Base-by-base conservation (phyloP, 306 rosid genomes). In the Corylus avellana region DNA sequence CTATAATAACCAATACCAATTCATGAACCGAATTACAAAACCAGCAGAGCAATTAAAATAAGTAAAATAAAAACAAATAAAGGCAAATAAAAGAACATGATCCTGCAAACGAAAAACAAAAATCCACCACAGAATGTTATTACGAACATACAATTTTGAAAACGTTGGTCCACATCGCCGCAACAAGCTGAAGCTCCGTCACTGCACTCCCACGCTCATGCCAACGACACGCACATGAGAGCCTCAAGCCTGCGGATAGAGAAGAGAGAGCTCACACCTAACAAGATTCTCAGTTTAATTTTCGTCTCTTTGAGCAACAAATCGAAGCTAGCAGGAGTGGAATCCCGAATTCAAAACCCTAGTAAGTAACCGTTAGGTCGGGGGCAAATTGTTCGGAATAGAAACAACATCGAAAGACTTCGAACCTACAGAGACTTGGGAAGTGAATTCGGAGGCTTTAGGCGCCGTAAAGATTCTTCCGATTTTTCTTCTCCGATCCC, bases 141-240 rank as follows among this genome's bases (percentile, higher is more conserved):
- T 66, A 16, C 51, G 27, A 39, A 77, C 87, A 3, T 82, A 89
- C 90, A 77, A 89, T 80, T 80, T 80, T 89, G 85, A 84, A 89
- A 67, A 89, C 84, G 74, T 86, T 89, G 7, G 90, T 89, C 92
- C 87, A 89, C 92, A 89, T 89, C 82, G 39, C 80, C 57, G 72
- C 72, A 48, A 66, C 49, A 32, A 39, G 44, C 29, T 14, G 22
- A 49, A 53, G 29, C 76, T 73, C 58, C 64, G 22, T 48, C 20
- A 17, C 63, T 18, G 7, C 20, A 67, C 72, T 64, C 27, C 72
- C n/a, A 18, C 51, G 18, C 50, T 44, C 39, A 67, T 5, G 3
- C 72, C n/a, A 67, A 11, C 51, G n/a, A 49, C 66, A 59, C 32
- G 66, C 66, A 22, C 29, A 29, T 27, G 12, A 25, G 29, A 5